These are phyloP conservation scores for Hypomontagnella submonticulosa DNA, from an alignment of 495 filamentous ascomycete species.

Conservation along the genomic window DNA sequence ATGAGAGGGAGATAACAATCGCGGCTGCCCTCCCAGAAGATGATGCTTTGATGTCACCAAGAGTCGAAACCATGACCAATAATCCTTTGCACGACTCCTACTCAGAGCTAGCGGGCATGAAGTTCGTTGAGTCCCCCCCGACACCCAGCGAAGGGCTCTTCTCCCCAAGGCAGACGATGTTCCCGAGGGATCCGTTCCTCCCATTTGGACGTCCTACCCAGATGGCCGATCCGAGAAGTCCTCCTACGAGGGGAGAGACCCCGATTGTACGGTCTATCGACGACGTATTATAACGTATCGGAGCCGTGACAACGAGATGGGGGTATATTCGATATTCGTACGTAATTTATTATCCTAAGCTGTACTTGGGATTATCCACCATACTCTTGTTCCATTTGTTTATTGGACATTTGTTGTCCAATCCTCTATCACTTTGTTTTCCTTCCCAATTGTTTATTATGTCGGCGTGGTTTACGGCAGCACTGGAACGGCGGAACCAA, in stretches of 20 bases:
- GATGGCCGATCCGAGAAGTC: conserved; percentile 70
- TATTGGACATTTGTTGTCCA: conserved; percentile 8
- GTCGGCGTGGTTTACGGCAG: conserved; percentile 26
- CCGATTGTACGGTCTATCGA: conserved; percentile 76
- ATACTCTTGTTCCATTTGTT: conserved; percentile 28
- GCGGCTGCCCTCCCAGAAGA: conserved; percentile 51
- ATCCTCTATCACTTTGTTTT: conserved; percentile 36
- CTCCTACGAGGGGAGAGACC: conserved; percentile 69
- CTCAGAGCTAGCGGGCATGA: conserved; percentile 53
- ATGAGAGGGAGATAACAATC: conserved; percentile 46
- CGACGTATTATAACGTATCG: conserved; percentile 56
- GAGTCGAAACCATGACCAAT: conserved; percentile 62
- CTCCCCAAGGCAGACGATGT: conserved; percentile 61
- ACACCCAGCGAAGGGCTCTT: conserved; percentile 60
- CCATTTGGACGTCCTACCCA: conserved; percentile 58
- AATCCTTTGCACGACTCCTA: conserved; percentile 61
- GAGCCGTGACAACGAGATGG: conserved; percentile 21
- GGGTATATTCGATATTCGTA: conserved; percentile 25
- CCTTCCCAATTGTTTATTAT: conserved; percentile 28
- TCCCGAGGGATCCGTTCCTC: conserved; percentile 61
- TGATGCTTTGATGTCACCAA: conserved; percentile 61
- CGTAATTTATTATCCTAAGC: conserved; percentile 4
- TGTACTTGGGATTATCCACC: conserved; percentile 18
- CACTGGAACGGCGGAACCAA: conserved; percentile 43
- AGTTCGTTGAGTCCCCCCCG: conserved; percentile 59